Evolutionary conservation across 768 basidiomycete genomes (phyloP), one percentile per base, ranked within the genome.

Genomic region (Asterophora lycoperdoides): DNA sequence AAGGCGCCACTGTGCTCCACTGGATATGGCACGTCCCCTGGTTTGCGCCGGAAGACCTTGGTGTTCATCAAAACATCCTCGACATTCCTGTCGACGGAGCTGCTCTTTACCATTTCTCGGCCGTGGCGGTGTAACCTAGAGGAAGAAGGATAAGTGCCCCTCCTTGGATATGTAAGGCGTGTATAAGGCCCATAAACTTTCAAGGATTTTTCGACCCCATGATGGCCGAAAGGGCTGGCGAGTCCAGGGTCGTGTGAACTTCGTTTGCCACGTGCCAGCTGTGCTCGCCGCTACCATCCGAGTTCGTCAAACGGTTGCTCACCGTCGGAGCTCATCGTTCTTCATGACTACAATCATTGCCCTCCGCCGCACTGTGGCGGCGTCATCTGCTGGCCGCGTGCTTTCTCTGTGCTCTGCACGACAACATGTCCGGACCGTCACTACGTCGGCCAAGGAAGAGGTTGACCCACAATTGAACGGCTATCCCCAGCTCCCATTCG

Each of bases 401-500:
- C 47, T 39, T 43, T 32, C 33, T 46, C 46, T 45, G 18, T 50
- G 53, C 30, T 44, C 41, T 20, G 26, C 52, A 32, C 48, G 49
- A 14, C 34, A 57, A 32, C 36, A 51, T 11, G 35, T 56, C 4
- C 63, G 71, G 51, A 46, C 54, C 20, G 73, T 72, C 49, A 64
- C 73, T 3, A 70, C 70, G 0, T 64, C 65, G 9, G 30, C 60
- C 19, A 51, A 69, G 39, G 56, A 62, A 48, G 70, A 80, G 53
- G 65, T 65, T 34, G 84, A 89, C 62, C 84, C 86, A 1, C 84
- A 89, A 53, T 67, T 88, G 15, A 74, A 73, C 46, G 86, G 79
- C 56, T 90, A 93, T 56, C 89, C 89, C 8, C 73, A 82, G 51
- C 74, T 89, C 5, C 86, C 87, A 32, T 73, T 71, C 63, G 70